Conservation (phyloP, 2,329 filamentous ascomycete genomes). For the Aspergillus novofumigatus region DNA sequence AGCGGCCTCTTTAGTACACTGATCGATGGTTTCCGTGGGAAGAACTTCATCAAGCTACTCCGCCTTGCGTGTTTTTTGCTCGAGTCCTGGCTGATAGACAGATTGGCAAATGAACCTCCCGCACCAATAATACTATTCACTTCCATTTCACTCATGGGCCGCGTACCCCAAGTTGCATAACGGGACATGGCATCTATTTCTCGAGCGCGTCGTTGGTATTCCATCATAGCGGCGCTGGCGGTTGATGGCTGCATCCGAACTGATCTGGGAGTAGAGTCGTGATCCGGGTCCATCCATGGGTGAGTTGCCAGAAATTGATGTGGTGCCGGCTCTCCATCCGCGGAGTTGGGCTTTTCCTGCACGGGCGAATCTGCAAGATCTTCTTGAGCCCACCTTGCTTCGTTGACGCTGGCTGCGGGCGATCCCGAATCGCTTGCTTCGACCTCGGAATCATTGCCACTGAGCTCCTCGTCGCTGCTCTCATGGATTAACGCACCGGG, state of each 20-base stretch:
- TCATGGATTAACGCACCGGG: constrained; percentile 48
- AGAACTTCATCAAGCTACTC: constrained; percentile 44
- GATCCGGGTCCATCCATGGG: constrained; percentile 48
- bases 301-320: constrained; percentile 37
- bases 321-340: constrained; percentile 30
- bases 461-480: constrained; percentile 34
- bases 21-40: constrained; percentile 39
- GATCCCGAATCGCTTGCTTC: constrained; percentile 24
- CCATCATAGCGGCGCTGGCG: constrained; percentile 53
- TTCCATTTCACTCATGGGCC: constrained; percentile 49
- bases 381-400: constrained; percentile 17
- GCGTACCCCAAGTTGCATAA: constrained; percentile 53
- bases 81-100: constrained; percentile 33
- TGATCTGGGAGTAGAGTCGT: constrained; percentile 24
- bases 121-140: constrained; percentile 44
- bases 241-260: constrained; percentile 46
- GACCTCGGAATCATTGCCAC: constrained; percentile 24
- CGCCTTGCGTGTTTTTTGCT: constrained; percentile 42
- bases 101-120: constrained; percentile 41
- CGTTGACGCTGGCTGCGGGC: constrained; percentile 24
- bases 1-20: constrained; percentile 44
- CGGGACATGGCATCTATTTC: constrained; percentile 53
- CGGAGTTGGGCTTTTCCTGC: constrained; percentile 20
- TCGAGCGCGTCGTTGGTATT: constrained; percentile 46
- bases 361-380: constrained; percentile 20